Evolutionary conservation across 305 asterid genomes (phyloP).

Genomic region (Fraxinus floribunda): DNA sequence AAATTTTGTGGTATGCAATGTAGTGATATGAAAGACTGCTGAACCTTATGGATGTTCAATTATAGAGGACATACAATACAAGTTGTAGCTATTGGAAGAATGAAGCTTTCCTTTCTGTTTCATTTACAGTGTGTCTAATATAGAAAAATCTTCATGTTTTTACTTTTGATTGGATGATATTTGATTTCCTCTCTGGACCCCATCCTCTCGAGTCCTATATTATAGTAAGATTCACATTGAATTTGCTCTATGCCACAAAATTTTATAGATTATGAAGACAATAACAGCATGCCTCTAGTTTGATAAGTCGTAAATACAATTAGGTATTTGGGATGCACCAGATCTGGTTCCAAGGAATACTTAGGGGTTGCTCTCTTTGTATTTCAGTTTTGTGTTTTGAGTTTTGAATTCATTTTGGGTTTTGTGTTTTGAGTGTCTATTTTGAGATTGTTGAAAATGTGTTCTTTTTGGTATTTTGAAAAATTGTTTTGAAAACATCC

Average conservation of each 20-base stretch:
- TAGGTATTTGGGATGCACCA: background rate
- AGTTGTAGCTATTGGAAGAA: background rate
- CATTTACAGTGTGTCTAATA: background rate
- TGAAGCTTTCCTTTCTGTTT: background rate
- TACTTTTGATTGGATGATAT: background rate
- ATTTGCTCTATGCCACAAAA: background rate
- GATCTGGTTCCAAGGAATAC: background rate
- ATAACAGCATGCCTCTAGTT: background rate
- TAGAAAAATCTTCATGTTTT: background rate
- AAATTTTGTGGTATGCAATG: background rate
- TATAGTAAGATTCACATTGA: background rate
- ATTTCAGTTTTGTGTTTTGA: too few species aligned
- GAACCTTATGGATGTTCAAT: slow-evolving; percentile 7
- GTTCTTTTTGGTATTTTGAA: too few species aligned
- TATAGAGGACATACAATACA: background rate
- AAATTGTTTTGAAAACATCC: too few species aligned
- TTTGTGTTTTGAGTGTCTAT: too few species aligned
- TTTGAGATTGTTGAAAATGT: too few species aligned
- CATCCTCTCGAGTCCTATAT: background rate
- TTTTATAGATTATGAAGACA: background rate
- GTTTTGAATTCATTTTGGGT: too few species aligned
- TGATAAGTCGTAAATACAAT: background rate
- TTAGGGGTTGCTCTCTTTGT: background rate
- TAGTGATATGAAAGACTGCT: slow-evolving; percentile 1
- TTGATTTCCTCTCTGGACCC: background rate